These are phyloP conservation scores for Coleophoma crateriformis DNA, from an alignment of 2,329 filamentous ascomycete species.

Conservation along the genomic window DNA sequence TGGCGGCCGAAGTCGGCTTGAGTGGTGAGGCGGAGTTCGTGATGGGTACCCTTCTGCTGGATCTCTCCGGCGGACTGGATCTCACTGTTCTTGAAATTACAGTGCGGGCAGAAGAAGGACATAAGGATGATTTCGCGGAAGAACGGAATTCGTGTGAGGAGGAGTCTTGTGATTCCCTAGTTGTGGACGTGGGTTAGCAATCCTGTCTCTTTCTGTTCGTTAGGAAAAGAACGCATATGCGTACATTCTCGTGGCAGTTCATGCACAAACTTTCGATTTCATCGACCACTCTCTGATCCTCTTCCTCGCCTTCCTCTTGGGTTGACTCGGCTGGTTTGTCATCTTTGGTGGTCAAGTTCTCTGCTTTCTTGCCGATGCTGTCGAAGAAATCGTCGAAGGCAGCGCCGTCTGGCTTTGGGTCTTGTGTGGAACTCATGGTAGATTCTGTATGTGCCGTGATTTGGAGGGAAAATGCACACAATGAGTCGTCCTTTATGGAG, in stretches of 20 bases:
- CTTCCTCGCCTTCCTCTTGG: slow-evolving; percentile 25
- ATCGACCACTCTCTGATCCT: slow-evolving; percentile 53
- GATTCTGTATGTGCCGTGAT: slow-evolving; percentile 7
- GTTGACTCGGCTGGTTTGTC: slow-evolving; percentile 15
- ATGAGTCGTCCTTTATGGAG: slow-evolving; percentile 14
- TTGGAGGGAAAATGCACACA: slow-evolving; percentile 4
- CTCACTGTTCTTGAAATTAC: slow-evolving; percentile 84
- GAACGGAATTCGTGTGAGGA: slow-evolving; percentile 90
- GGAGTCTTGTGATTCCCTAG: slow-evolving; percentile 76
- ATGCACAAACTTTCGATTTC: slow-evolving; percentile 78
- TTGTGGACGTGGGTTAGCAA: not conserved
- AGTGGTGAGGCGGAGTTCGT: slow-evolving; percentile 71
- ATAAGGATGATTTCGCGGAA: slow-evolving; percentile 97
- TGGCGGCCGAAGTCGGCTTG: slow-evolving; percentile 75
- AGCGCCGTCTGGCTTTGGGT: slow-evolving; percentile 31
- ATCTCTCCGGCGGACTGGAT: slow-evolving; percentile 90
- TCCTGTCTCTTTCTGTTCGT: too few species aligned
- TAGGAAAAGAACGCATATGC: slow-evolving; percentile 8
- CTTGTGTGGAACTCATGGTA: slow-evolving; percentile 37
- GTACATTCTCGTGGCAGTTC: slow-evolving; percentile 76
- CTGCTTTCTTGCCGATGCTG: slow-evolving; percentile 56
- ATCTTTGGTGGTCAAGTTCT: slow-evolving; percentile 31
- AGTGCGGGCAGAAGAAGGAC: slow-evolving; percentile 91
- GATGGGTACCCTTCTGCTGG: slow-evolving; percentile 81
- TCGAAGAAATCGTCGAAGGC: slow-evolving; percentile 54